Percentiles rank a stretch among this genome's conserved stretches.
phyloP scores from a whole-genome alignment of 768 basidiomycete genomes.

The Scleroderma citrinum region DNA sequence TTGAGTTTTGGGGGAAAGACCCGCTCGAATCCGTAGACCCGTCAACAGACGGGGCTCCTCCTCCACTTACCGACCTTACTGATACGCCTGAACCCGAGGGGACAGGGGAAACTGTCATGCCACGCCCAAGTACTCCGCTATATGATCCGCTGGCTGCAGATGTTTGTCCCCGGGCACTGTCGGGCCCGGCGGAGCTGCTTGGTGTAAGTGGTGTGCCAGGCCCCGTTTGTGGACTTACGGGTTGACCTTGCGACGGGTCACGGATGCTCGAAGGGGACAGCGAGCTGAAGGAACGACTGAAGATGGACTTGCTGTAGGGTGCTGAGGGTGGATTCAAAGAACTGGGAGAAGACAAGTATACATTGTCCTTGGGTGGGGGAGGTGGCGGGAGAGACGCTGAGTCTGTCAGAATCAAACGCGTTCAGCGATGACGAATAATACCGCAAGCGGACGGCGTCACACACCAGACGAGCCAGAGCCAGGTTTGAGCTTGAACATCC shows the following conservation, averaged over 20 bases:
- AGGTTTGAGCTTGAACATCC: conserved; percentile 35
- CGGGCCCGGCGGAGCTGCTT: conserved; percentile 1
- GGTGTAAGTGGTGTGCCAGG: conserved; percentile 20
- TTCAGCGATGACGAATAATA: neutral
- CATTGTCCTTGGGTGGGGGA: conserved; percentile 60
- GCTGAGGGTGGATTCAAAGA: conserved; percentile 5
- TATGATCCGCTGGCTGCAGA: neutral
- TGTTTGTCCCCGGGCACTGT: neutral
- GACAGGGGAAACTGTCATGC: conserved; percentile 9
- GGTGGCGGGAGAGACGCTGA: conserved; percentile 41
- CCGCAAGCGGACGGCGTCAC: neutral
- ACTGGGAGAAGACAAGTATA: conserved; percentile 29
- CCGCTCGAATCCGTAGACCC: conserved; percentile 23
- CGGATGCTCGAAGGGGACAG: conserved; percentile 35
- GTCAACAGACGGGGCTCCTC: conserved; percentile 15
- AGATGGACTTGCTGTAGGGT: conserved; percentile 29
- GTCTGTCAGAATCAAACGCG: conserved; percentile 6
- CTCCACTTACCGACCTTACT: conserved; percentile 10
- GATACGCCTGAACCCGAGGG: conserved; percentile 16
- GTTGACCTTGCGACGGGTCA: neutral
- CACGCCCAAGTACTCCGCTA: conserved; percentile 3
- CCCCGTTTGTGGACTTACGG: conserved; percentile 8
- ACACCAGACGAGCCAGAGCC: conserved; percentile 2
- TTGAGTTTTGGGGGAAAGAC: conserved; percentile 13
- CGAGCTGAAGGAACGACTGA: conserved; percentile 41